Evolutionary conservation across 164 flowering plant genomes (phyloP).

Genomic region (Tetrastigma voinierianum): DNA sequence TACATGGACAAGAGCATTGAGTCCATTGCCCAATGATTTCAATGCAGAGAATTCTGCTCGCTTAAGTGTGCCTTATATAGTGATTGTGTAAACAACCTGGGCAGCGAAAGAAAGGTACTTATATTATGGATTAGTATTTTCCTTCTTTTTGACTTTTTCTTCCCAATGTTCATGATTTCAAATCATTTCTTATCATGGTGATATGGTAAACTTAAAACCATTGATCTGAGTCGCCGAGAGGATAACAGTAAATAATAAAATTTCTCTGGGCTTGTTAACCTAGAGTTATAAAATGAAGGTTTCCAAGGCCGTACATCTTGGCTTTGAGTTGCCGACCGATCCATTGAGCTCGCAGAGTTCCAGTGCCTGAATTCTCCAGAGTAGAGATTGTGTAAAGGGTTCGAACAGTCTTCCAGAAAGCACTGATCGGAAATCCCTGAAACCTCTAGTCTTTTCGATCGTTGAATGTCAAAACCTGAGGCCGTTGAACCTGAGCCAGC

Average conservation of each 20-base stretch:
- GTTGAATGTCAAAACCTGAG: too few species aligned
- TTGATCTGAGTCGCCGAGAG: constrained; percentile 9
- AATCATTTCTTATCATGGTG: neutral
- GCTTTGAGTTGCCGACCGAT: constrained; percentile 6
- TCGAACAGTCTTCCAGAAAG: constrained; percentile 9
- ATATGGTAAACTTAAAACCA: neutral
- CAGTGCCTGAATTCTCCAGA: neutral
- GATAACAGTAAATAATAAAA: constrained; percentile 5
- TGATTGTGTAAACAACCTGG: constrained; percentile 4
- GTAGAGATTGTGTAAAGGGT: constrained; percentile 18
- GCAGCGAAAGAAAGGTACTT: neutral
- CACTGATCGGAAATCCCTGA: neutral
- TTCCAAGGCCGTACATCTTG: constrained; percentile 15
- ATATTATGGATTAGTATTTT: neutral
- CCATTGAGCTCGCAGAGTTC: constrained; percentile 10
- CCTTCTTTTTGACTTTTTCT: neutral
- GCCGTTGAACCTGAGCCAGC: too few species aligned
- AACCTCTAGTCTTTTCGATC: neutral
- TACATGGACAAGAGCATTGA: neutral
- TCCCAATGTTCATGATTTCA: too few species aligned
- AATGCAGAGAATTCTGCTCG: constrained; percentile 10
- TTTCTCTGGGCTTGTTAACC: neutral
- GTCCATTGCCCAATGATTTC: constrained; percentile 6
- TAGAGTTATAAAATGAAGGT: constrained; percentile 8
- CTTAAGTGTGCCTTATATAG: constrained; percentile 14